phyloP scores from a whole-genome alignment of 2,329 filamentous ascomycete genomes.

The Fusarium robinianum region DNA sequence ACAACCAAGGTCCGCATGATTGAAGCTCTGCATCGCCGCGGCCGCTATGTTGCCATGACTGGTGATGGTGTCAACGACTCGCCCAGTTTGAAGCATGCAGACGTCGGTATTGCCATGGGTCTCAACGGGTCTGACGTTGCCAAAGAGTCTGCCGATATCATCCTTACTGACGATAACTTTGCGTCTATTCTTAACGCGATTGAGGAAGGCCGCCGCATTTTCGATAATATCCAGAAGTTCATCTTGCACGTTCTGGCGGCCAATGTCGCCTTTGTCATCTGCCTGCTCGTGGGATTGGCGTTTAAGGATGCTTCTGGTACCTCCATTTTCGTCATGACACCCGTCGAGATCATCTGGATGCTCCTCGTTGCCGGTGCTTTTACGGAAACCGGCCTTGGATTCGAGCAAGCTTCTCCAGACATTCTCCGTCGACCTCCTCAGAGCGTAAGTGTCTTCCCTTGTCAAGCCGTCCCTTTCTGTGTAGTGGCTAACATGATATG shows the following conservation, averaged over 20 bases:
- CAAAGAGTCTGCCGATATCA: slow-evolving; percentile 68
- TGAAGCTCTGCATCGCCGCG: slow-evolving; percentile 69
- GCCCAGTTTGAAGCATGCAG: slow-evolving; percentile 67
- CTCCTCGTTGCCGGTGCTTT: slow-evolving; percentile 74
- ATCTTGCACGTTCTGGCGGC: slow-evolving; percentile 68
- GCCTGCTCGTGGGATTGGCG: slow-evolving; percentile 67
- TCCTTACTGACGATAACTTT: slow-evolving; percentile 72
- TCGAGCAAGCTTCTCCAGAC: slow-evolving; percentile 69
- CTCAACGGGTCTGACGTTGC: slow-evolving; percentile 67
- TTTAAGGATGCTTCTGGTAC: slow-evolving; percentile 68
- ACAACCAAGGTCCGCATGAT: slow-evolving; percentile 77
- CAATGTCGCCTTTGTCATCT: slow-evolving; percentile 69
- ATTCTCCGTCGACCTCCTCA: slow-evolving; percentile 66
- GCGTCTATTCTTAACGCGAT: slow-evolving; percentile 51
- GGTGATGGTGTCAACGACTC: slow-evolving; percentile 74
- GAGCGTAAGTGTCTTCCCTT: slow-evolving; percentile 18
- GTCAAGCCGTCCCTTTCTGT: too few relatives aligned
- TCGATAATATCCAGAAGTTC: slow-evolving; percentile 74
- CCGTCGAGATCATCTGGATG: slow-evolving; percentile 75
- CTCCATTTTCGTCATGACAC: slow-evolving; percentile 71
- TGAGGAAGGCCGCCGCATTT: slow-evolving; percentile 69
- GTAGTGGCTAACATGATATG: neutral
- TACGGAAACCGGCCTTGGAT: slow-evolving; percentile 73
- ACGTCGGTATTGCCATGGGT: slow-evolving; percentile 74
- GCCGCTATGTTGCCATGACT: slow-evolving; percentile 68